Percentiles rank a stretch among this genome's conserved stretches.
phyloP scores from a whole-genome alignment of 1,284 basidiomycete species.

The Trametes versicolor region DNA sequence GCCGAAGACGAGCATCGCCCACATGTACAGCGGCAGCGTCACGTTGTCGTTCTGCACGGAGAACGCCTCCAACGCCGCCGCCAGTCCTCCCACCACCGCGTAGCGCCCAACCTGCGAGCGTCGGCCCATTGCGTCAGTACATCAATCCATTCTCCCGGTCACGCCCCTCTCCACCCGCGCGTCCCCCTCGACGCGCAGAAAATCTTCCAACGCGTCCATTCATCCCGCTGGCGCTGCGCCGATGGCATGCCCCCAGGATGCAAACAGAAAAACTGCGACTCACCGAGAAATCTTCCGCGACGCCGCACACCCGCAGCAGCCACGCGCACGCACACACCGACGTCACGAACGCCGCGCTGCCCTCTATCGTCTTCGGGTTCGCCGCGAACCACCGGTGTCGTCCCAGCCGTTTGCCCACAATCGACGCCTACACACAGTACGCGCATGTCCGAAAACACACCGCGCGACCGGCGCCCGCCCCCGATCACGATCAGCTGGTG shows the following conservation, averaged over 20 bases:
- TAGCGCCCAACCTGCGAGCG: conserved; percentile 60
- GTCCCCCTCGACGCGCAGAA: neutral
- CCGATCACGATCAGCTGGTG: conserved; percentile 5
- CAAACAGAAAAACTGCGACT: conserved; percentile 42
- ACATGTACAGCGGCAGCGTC: conserved; percentile 89
- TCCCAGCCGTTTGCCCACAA: conserved; percentile 89
- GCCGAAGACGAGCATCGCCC: conserved; percentile 76
- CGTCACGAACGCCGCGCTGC: conserved; percentile 82
- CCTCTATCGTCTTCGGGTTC: conserved; percentile 92
- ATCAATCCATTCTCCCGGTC: neutral
- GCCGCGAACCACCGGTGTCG: conserved; percentile 84
- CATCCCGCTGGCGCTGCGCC: neutral
- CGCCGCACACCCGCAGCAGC: conserved; percentile 74
- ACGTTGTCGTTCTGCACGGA: conserved; percentile 96
- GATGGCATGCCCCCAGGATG: neutral
- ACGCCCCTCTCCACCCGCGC: conserved; percentile 6
- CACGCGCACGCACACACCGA: conserved; percentile 80
- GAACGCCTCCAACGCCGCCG: conserved; percentile 85
- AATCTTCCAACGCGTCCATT: neutral
- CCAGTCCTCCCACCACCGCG: conserved; percentile 64
- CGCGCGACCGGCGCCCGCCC: neutral
- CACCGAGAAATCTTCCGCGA: conserved; percentile 81
- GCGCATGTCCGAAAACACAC: neutral
- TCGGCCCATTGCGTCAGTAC: conserved; percentile 27
- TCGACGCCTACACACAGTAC: conserved; percentile 72